These are phyloP conservation scores for Beauveria sp. DNA, from an alignment of 2,329 filamentous ascomycete species.

Conservation along the genomic window DNA sequence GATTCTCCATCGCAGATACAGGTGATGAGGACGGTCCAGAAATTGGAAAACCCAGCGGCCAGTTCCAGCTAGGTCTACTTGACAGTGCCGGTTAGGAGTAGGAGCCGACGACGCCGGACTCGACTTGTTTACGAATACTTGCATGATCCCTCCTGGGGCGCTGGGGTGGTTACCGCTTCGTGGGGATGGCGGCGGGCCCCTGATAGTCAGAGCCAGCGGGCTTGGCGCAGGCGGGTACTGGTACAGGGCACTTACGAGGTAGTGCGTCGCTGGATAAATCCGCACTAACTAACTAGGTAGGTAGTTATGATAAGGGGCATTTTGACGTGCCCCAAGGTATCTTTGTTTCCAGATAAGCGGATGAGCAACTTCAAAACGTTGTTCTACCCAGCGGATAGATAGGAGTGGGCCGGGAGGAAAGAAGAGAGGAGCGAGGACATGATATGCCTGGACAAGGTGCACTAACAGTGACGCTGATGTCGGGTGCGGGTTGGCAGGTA, in stretches of 20 bases:
- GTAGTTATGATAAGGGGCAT: background rate
- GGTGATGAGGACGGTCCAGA: too few relatives aligned
- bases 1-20: background rate
- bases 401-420: background rate
- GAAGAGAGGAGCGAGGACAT: background rate
- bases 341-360: background rate
- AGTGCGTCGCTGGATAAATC: background rate
- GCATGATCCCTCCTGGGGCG: background rate
- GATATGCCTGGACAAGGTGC: background rate
- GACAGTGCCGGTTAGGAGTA: too few relatives aligned
- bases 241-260: background rate
- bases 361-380: background rate
- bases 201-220: slow-evolving; percentile 5
- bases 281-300: background rate
- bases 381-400: background rate
- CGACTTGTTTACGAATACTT: too few relatives aligned
- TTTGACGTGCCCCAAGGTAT: background rate
- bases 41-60: too few relatives aligned
- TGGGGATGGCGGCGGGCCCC: background rate
- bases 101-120: too few relatives aligned
- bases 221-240: background rate
- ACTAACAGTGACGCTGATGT: background rate
- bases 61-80: too few relatives aligned
- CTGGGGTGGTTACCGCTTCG: background rate
- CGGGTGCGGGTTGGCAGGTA: background rate